Conservation (phyloP, 2,329 filamentous ascomycete genomes). For the Teratosphaeria viscida region DNA sequence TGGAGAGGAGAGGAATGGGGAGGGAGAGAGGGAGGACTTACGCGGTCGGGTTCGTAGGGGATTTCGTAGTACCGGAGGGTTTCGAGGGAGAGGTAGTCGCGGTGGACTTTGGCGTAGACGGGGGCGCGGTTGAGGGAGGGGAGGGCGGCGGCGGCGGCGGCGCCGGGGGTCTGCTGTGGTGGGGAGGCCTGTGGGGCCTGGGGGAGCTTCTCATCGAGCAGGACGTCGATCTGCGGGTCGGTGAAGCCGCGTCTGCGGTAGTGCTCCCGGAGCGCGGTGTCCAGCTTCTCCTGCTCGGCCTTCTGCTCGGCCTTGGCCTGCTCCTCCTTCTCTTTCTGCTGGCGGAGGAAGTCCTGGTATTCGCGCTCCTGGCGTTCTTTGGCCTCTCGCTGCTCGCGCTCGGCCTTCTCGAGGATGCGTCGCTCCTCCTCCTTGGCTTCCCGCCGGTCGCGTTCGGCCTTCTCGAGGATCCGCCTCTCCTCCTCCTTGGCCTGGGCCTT, state of each 20-base stretch:
- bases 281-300: constrained; percentile 23
- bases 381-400: constrained; percentile 28
- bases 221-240: constrained; percentile 37
- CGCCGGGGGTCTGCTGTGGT: constrained; percentile 9
- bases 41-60: constrained; percentile 37
- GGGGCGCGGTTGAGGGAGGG: constrained; percentile 14
- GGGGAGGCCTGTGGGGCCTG: constrained; percentile 26
- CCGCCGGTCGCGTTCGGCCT: constrained; percentile 28
- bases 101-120: constrained; percentile 38
- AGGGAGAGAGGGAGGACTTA: constrained; percentile 23
- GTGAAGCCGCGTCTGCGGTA: constrained; percentile 36
- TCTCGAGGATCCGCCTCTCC: constrained; percentile 29
- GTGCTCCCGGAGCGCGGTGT: constrained; percentile 35
- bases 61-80: constrained; percentile 39
- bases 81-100: constrained; percentile 35
- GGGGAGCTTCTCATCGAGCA: constrained; percentile 37
- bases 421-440: constrained; percentile 33
- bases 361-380: constrained; percentile 35
- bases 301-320: constrained; percentile 25
- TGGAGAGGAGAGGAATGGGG: background rate
- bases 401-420: constrained; percentile 26
- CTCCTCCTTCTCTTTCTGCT: constrained; percentile 32
- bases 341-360: constrained; percentile 27
- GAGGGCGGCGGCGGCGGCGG: constrained; percentile 1
- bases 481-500: constrained; percentile 31